Evolutionary conservation across 164 flowering plant genomes (phyloP), one percentile per base, ranked within the genome.

Genomic region (Saururus chinensis): DNA sequence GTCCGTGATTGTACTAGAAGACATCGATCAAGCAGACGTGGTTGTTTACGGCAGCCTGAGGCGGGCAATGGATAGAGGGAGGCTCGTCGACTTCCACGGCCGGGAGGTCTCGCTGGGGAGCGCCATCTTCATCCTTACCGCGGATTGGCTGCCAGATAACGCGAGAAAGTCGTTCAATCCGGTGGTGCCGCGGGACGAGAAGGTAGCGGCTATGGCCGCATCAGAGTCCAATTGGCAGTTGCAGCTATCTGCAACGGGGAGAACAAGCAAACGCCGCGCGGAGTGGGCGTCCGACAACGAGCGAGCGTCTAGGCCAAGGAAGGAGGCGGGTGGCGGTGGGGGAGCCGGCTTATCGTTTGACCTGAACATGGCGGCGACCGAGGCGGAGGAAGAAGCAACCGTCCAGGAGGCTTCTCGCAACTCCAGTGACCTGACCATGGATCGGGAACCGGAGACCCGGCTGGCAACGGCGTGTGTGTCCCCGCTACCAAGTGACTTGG

Each of bases 41-140:
- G 68, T 90, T 5, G 66, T 87, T 57, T 83, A 82, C 19, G 85
- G 88, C 42, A 84, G 79, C 75, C 78, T 93, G 40, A 85, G 82
- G 67, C 79, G 84, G 7, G 97, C 99, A 19, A 83, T 90, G 71
- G 97, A 90, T 65, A 81, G 80, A 58, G 97, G 97, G 0, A 73
- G 96, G 35, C 70, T 93, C 23, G 62, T 80, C n/a, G 97, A 93
- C 72, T 86, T 97, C 22, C 86, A 85, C 53, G 96, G 97, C 51
- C 90, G 99, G 21, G 99, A 93, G 65, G 71, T 88, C 62, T 80
- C 84, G 37, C 82, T 93, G 40, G 92, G 87, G 14, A 90, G 80
- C 63, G 81, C 82, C 16, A 79, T 84, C 19, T 87, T 93, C 87
- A 77, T 93, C 74, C 77, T 93, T 23, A 85, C 95, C 1, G 69